Evolutionary conservation across 179 eudicot genomes (phyloP).

Genomic region (Silene coronaria): DNA sequence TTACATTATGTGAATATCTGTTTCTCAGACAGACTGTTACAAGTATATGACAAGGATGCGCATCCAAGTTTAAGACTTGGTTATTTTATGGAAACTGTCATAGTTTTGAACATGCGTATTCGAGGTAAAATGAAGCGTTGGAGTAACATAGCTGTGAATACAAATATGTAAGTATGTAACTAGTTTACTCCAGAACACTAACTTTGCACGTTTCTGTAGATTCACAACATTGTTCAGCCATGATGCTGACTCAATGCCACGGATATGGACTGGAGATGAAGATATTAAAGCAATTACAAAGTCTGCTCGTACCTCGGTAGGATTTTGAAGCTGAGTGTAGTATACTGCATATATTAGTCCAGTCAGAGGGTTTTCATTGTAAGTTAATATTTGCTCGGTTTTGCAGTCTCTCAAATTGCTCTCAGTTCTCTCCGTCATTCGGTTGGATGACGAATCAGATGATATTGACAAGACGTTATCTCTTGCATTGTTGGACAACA

Average conservation of each 20-base stretch:
- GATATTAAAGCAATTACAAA: slow-evolving; percentile 81
- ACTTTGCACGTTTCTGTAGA: slow-evolving; percentile 1
- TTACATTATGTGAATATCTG: no score
- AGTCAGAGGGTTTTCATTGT: not conserved
- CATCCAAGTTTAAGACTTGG: not conserved
- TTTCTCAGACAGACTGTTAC: not conserved
- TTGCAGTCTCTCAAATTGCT: slow-evolving; percentile 59
- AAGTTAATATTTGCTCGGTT: not conserved
- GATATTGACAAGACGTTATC: slow-evolving; percentile 62
- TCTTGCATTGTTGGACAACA: slow-evolving; percentile 58
- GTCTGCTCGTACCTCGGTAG: slow-evolving; percentile 82
- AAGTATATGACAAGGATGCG: not conserved
- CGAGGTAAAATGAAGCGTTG: no score
- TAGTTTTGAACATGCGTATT: no score
- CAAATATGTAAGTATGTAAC: not conserved
- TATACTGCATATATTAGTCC: not conserved
- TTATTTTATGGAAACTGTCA: not conserved
- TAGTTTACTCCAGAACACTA: slow-evolving; percentile 13
- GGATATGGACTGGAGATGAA: slow-evolving; percentile 93
- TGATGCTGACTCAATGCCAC: slow-evolving; percentile 91
- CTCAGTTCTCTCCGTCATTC: slow-evolving; percentile 77
- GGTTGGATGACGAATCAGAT: slow-evolving; percentile 73
- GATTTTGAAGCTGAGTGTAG: slow-evolving; percentile 17
- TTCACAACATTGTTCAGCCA: slow-evolving; percentile 52
- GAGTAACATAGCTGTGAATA: not conserved